Percentiles rank a stretch among this genome's conserved stretches.
Evolutionary conservation across 75 land plant genomes (phyloP).

Genomic region (Picea sitchensis): DNA sequence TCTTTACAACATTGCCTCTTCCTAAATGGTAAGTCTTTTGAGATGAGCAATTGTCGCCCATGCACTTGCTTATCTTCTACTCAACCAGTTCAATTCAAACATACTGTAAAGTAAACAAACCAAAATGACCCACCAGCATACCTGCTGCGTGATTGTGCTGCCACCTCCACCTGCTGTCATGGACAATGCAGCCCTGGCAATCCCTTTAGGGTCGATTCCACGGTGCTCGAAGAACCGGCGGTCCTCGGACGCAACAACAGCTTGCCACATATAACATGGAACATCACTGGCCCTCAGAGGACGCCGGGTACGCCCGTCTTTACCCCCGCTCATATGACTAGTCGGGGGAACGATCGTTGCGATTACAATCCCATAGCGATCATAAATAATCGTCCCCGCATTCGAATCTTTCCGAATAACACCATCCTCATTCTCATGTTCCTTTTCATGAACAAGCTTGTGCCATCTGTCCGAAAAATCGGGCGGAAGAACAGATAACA

Average conservation of each 20-base stretch:
- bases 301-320: background rate
- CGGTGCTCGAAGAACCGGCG: slow-evolving; percentile 60
- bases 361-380: slow-evolving; percentile 41
- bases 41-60: too few species aligned
- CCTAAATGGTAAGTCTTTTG: too few species aligned
- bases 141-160: slow-evolving; percentile 83
- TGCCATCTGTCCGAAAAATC: slow-evolving; percentile 40
- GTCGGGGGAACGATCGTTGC: slow-evolving; percentile 34
- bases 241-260: slow-evolving; percentile 68
- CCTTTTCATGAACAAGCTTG: slow-evolving; percentile 30
- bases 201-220: slow-evolving; percentile 54
- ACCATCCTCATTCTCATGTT: slow-evolving; percentile 2
- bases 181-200: slow-evolving; percentile 44
- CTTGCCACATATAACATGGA: slow-evolving; percentile 53
- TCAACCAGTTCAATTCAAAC: too few species aligned
- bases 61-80: too few species aligned
- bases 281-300: slow-evolving; percentile 29
- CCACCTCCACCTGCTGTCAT: slow-evolving; percentile 60
- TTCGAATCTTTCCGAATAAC: slow-evolving; percentile 13
- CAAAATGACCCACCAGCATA: slow-evolving; percentile 8
- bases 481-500: slow-evolving; percentile 39
- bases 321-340: background rate
- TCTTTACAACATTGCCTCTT: too few species aligned
- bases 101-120: too few species aligned
- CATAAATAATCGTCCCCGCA: slow-evolving; percentile 34